These are phyloP conservation scores for Phaeosphaeriaceae sp. DNA, from an alignment of 2,329 filamentous ascomycete species.

Conservation along the genomic window DNA sequence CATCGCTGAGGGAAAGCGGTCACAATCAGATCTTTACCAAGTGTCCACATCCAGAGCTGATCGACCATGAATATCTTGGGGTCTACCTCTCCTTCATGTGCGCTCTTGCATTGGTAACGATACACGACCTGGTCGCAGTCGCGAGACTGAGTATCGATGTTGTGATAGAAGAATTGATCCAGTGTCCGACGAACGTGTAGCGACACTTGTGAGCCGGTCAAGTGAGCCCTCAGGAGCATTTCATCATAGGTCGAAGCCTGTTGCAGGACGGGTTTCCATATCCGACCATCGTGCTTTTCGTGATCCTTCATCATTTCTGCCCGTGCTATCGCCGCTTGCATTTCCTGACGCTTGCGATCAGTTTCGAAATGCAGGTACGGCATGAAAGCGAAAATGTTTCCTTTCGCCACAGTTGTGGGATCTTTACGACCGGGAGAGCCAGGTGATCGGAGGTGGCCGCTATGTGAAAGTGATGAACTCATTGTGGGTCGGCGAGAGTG, in stretches of 20 bases:
- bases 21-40: slow-evolving; percentile 65
- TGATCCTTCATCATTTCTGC: slow-evolving; percentile 35
- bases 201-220: slow-evolving; percentile 53
- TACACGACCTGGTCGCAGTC: slow-evolving; percentile 71
- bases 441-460: slow-evolving; percentile 39
- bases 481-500: slow-evolving; percentile 27
- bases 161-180: slow-evolving; percentile 72
- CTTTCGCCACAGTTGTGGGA: slow-evolving; percentile 37
- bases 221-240: slow-evolving; percentile 58
- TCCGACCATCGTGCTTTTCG: slow-evolving; percentile 21
- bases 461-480: slow-evolving; percentile 33
- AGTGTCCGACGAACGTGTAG: slow-evolving; percentile 68
- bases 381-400: slow-evolving; percentile 61
- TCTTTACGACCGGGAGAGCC: slow-evolving; percentile 47
- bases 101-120: slow-evolving; percentile 58
- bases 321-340: slow-evolving; percentile 62
- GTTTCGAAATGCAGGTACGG: slow-evolving; percentile 72
- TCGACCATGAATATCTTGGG: slow-evolving; percentile 73
- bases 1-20: slow-evolving; percentile 66
- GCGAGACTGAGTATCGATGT: slow-evolving; percentile 65
- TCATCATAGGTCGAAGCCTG: slow-evolving; percentile 50
- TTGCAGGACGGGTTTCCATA: slow-evolving; percentile 25
- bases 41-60: slow-evolving; percentile 71
- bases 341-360: slow-evolving; percentile 60
- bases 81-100: slow-evolving; percentile 49